Evolutionary conservation across 371 early-diverging fungal species (phyloP).

Genomic region (Mortierella sp.): DNA sequence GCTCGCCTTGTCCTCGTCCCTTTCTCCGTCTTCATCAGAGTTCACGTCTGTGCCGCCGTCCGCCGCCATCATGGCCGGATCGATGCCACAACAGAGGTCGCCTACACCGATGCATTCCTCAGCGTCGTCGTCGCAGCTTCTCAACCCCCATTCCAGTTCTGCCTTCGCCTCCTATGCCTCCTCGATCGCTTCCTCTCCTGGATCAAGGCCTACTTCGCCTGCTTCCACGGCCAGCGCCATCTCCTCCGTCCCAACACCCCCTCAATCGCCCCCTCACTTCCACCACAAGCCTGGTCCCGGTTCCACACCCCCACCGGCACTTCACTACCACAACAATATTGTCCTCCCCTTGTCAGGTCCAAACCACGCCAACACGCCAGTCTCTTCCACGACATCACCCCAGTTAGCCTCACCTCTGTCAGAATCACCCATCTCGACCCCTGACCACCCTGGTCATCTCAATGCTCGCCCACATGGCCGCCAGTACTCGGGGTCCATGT

Average conservation of each 20-base stretch:
- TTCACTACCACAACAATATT: conserved; percentile 14
- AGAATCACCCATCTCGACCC: conserved; percentile 3
- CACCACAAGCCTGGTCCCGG: conserved; percentile 15
- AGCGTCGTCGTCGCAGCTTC: conserved; percentile 22
- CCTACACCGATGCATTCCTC: conserved; percentile 29
- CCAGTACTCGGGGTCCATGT: too few species aligned
- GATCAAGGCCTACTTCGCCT: conserved; percentile 38
- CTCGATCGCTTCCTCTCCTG: conserved; percentile 21
- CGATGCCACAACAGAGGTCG: conserved; percentile 30
- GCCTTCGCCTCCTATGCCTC: conserved; percentile 23
- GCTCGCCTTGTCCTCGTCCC: not conserved
- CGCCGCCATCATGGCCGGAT: conserved; percentile 11
- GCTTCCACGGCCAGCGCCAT: conserved; percentile 23
- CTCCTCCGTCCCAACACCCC: conserved; percentile 20
- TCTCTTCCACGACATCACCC: conserved; percentile 18
- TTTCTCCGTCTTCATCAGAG: conserved; percentile 16
- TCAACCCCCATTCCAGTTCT: conserved; percentile 29
- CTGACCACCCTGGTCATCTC: conserved; percentile 7
- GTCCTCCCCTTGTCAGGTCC: not conserved
- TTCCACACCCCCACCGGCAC: conserved; percentile 10
- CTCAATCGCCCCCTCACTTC: conserved; percentile 30
- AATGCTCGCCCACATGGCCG: not conserved
- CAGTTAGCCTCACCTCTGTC: conserved; percentile 1
- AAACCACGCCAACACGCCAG: conserved; percentile 7
- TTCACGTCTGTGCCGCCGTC: not conserved